Evolutionary conservation across 2,329 filamentous ascomycete species (phyloP).

Genomic region (Phymatotrichopsis omnivora): DNA sequence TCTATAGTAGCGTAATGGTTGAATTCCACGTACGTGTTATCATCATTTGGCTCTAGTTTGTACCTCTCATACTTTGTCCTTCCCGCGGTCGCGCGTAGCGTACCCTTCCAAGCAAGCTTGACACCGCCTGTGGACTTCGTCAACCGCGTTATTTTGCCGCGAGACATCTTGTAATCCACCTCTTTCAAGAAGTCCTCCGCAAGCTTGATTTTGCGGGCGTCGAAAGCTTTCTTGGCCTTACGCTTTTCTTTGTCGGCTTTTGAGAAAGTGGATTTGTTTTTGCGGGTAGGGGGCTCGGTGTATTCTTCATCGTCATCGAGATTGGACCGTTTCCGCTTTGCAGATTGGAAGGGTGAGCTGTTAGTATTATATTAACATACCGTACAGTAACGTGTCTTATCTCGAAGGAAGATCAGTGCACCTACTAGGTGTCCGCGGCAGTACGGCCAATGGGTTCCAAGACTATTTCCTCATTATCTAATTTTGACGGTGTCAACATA

Average conservation of each 20-base stretch:
- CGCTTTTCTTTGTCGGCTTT: conserved; percentile 35
- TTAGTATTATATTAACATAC: too few species aligned
- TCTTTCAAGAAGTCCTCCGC: conserved; percentile 56
- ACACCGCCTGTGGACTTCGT: conserved; percentile 58
- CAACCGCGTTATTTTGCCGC: conserved; percentile 49
- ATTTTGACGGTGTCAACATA: too few species aligned
- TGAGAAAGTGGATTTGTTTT: too few species aligned
- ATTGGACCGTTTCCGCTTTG: too few species aligned
- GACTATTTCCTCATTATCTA: too few species aligned
- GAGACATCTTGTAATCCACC: conserved; percentile 56
- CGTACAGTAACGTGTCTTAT: too few species aligned
- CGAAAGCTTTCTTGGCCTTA: conserved; percentile 49
- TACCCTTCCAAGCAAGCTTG: conserved; percentile 62
- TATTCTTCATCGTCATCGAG: too few species aligned
- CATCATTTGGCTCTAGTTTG: conserved; percentile 3
- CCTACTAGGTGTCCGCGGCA: too few species aligned
- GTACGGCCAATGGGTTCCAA: too few species aligned
- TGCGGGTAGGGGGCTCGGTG: too few species aligned
- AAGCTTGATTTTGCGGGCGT: conserved; percentile 50
- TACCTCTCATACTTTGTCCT: conserved; percentile 17
- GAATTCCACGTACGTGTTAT: neutral
- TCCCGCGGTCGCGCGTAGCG: conserved; percentile 69
- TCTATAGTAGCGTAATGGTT: conserved; percentile 39
- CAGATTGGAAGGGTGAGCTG: too few species aligned
- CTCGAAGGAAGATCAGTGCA: too few species aligned